A percentile compares a stretch with the other conserved stretches of the same genome.
Evolutionary conservation across 805 yeast species (phyloP).

Genomic region (Pichia ethanolica): DNA sequence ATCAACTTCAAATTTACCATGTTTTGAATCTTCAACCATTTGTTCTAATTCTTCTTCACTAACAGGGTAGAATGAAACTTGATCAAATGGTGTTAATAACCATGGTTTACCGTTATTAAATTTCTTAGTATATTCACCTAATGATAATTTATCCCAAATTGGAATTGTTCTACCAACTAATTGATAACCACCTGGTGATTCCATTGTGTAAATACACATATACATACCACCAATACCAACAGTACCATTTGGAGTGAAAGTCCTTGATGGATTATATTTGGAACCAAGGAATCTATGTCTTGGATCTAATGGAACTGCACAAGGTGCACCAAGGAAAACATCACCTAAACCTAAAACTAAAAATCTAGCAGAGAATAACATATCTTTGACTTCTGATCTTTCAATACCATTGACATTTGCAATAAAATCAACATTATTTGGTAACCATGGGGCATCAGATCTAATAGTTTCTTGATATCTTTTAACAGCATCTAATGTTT

Average conservation of each 20-base stretch:
- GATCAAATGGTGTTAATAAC: constrained; percentile 89
- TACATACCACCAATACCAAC: constrained; percentile 98
- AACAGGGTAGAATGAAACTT: constrained; percentile 90
- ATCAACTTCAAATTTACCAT: constrained; percentile 73
- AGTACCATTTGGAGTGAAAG: constrained; percentile 92
- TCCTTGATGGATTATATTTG: constrained; percentile 93
- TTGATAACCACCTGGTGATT: constrained; percentile 98
- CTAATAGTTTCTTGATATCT: constrained; percentile 93
- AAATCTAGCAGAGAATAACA: constrained; percentile 85
- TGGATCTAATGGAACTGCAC: constrained; percentile 97
- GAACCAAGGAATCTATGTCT: constrained; percentile 88
- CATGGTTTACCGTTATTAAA: constrained; percentile 58
- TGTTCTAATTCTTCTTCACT: constrained; percentile 73
- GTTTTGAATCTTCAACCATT: constrained; percentile 63
- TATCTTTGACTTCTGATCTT: constrained; percentile 68
- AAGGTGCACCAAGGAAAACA: constrained; percentile 95
- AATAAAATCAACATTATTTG: constrained; percentile 93
- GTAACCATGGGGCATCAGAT: constrained; percentile 93
- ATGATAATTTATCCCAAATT: constrained; percentile 89
- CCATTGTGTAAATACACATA: constrained; percentile 98
- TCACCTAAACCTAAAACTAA: constrained; percentile 94
- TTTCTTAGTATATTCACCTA: constrained; percentile 55
- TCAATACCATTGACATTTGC: constrained; percentile 79
- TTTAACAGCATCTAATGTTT: constrained; percentile 81
- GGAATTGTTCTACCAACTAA: constrained; percentile 95